Evolutionary conservation across 1,139 yeast species (phyloP).

Genomic region (Zygoascus meyerae): DNA sequence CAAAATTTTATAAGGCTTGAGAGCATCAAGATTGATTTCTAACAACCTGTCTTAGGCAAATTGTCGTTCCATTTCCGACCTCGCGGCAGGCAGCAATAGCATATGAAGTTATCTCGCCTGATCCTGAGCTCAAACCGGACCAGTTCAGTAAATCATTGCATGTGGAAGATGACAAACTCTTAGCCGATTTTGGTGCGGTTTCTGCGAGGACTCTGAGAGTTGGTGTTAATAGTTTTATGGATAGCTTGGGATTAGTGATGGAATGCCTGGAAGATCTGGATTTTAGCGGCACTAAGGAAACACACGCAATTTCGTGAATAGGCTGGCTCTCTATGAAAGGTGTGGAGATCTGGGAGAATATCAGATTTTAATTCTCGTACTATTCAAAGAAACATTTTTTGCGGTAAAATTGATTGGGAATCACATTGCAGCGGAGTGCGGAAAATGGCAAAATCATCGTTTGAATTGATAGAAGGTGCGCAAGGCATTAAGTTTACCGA

Average conservation of each 20-base stretch:
- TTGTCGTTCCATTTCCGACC: slow-evolving; percentile 59
- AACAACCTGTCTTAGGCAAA: slow-evolving; percentile 27
- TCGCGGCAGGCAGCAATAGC: slow-evolving; percentile 61
- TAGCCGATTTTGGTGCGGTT: slow-evolving; percentile 47
- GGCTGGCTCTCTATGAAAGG: too few species aligned
- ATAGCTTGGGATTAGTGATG: slow-evolving; percentile 55
- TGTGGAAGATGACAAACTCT: slow-evolving; percentile 30
- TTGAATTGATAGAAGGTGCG: too few species aligned
- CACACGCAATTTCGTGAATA: too few species aligned
- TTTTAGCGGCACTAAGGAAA: background rate
- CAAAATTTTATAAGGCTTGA: background rate
- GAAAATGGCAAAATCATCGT: too few species aligned
- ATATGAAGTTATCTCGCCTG: slow-evolving; percentile 55
- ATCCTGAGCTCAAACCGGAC: slow-evolving; percentile 66
- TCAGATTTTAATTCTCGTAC: too few species aligned
- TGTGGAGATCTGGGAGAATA: too few species aligned
- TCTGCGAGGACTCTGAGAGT: slow-evolving; percentile 64
- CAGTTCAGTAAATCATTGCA: slow-evolving; percentile 28
- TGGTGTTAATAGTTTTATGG: slow-evolving; percentile 63
- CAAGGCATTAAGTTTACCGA: too few species aligned
- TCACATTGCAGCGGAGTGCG: too few species aligned
- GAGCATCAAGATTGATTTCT: background rate
- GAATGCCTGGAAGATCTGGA: slow-evolving; percentile 65
- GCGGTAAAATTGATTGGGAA: too few species aligned
- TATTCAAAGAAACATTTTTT: too few species aligned